Evolutionary conservation across 768 basidiomycete genomes (phyloP), one percentile per base, ranked within the genome.

Genomic region (Termitomyces sp.): DNA sequence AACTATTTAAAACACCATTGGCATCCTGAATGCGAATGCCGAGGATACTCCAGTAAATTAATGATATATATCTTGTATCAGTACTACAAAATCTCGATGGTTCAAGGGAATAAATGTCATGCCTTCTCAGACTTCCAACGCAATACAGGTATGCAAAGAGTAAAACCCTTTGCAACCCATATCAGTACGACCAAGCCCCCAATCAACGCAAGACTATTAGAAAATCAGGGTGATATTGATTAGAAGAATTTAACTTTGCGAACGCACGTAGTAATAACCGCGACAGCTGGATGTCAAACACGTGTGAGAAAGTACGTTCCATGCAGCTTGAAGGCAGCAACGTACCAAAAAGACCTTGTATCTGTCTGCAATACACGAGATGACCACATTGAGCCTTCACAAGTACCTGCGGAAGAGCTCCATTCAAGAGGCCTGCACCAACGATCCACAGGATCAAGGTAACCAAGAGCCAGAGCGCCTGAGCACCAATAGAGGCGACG

Each of bases 401-500:
- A 49, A 83, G 72, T 43, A 84, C 58, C 10, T 66, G 69, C 2
- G 84, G 82, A 24, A 82, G 65, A 6, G 82, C 76, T 37, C 73
- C 72, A 60, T 83, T 82, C 46, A 86, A 65, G 24, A 81, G 68
- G 0, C 78, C 80, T 4, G 83, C 76, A 43, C 83, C 82, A 14
- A 83, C 72, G 20, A 85, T 74, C 86, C 86, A 88, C 46, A 85
- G 71, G 18, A 81, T 63, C 83, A 82, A 85, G 14, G 85, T 86
- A 1, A 79, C 57, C 30, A 85, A 68, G 4, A 81, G 68, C 86
- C 86, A 87, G 43, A 86, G 69, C 13, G 75, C 76, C 63, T 87
- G 86, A 0, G 83, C 74, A 8, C 85, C 84, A 39, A 87, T 70
- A 13, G 86, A 86, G 10, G 80, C 75, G 16, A 85, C 60, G 4